A percentile compares a stretch with the other conserved stretches of the same genome.
These are phyloP conservation scores for Lachancea lanzarotensis DNA, from an alignment of 805 yeast genomes.

Conservation along the genomic window DNA sequence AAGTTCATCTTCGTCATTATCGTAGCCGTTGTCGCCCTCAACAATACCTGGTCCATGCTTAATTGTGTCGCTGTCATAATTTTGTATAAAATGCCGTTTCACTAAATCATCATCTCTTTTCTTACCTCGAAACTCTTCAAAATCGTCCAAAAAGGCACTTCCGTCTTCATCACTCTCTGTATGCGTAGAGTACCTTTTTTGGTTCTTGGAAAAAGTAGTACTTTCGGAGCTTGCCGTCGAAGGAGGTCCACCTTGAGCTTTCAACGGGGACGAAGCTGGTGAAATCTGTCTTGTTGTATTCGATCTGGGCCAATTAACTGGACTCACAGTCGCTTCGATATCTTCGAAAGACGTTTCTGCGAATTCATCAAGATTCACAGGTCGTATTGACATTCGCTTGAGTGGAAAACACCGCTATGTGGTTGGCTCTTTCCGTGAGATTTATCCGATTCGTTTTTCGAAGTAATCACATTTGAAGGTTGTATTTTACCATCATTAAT, in stretches of 20 bases:
- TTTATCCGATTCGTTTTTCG: background rate
- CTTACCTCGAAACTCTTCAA: slow-evolving; percentile 25
- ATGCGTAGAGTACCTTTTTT: slow-evolving; percentile 13
- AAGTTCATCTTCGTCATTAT: slow-evolving; percentile 6
- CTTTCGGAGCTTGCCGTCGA: slow-evolving; percentile 29
- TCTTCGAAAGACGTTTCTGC: slow-evolving; percentile 32
- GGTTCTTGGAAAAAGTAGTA: slow-evolving; percentile 23
- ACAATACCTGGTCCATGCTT: background rate
- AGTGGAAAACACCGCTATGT: background rate
- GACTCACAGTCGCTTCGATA: slow-evolving; percentile 24
- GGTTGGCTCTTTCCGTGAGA: background rate
- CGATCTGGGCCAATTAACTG: slow-evolving; percentile 3
- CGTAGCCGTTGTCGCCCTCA: background rate
- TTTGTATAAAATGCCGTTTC: slow-evolving; percentile 13
- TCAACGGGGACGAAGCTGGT: slow-evolving; percentile 10
- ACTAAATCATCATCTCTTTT: slow-evolving; percentile 25
- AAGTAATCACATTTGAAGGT: background rate
- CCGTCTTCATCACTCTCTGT: slow-evolving; percentile 21
- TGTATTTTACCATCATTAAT: background rate
- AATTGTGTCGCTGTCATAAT: background rate
- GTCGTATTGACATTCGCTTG: slow-evolving; percentile 19
- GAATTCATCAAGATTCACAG: slow-evolving; percentile 14
- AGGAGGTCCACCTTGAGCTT: slow-evolving; percentile 15
- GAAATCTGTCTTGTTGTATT: slow-evolving; percentile 5
- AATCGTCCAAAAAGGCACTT: slow-evolving; percentile 24